Base-by-base conservation (phyloP, 78 protist species). In the Protostelium mycophagum region DNA sequence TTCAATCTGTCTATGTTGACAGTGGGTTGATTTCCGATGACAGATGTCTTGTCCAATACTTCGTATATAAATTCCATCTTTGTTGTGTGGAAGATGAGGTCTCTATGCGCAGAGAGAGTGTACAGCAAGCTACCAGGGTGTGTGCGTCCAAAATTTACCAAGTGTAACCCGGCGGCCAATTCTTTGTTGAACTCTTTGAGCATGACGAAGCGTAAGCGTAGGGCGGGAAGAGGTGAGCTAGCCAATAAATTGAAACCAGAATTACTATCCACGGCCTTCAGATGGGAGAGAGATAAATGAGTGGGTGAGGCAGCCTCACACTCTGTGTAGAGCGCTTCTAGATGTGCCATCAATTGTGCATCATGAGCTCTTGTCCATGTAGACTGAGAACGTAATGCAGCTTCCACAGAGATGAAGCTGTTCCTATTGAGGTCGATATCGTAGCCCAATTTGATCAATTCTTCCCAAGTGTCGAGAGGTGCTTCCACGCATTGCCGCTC, bases 81-180 rank as follows among this genome's bases (percentile, higher is more conserved):
- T 83, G 63, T 83, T 29, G n/a, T 88, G 86, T 51, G 90, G 90
- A 88, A 88, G 88, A 88, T 23, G 36, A 88, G 28, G 1, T 28
- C 28, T 31, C 90, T 36, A 9, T 85, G 5, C 84, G 1, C 29
- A 1, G 36, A 28, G 9, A 88, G 9, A 9, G 87, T 16, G 86
- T 31, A 83, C 37, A 85, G 34, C 36, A 88, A 34, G 63, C 86
- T 31, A 28, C 87, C 84, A 85, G 28, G 35, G 88, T 36, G 36
- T 5, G 5, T 87, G 35, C 37, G 83, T 16, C 83, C 89, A 16
- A 87, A 39, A 36, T 87, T 5, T 5, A 39, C 37, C 84, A 36
- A 16, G 38, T 9, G 35, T 16, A 36, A 38, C 87, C n/a, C 5
- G 83, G 35, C 87, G 5, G 35, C 84, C 31, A 38, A 85, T 16